These are phyloP conservation scores for Plasmodium cynomolgi DNA, from an alignment of 169 alveolate species.

Conservation along the genomic window DNA sequence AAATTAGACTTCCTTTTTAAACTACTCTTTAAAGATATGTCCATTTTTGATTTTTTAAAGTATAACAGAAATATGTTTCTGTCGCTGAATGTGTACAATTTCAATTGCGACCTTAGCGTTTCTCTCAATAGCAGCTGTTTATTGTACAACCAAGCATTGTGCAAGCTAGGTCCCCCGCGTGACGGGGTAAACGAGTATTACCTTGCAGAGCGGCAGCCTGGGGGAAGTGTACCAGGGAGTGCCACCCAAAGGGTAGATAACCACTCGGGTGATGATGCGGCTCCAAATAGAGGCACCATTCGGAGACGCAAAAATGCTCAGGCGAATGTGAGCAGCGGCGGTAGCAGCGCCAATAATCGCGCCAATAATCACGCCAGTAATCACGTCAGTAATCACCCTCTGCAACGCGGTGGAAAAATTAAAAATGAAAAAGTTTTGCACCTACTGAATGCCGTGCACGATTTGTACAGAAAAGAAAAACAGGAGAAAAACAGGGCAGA, in stretches of 20 bases:
- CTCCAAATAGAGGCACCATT: not conserved
- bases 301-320: not conserved
- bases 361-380: not conserved
- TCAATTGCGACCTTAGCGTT: conserved; percentile 45
- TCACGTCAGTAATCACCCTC: not conserved
- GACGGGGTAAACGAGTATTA: not conserved
- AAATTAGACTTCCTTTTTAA: conserved; percentile 43
- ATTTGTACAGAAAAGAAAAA: conserved; percentile 19
- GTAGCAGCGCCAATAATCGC: not conserved
- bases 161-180: not conserved
- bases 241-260: not conserved
- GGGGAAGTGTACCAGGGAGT: not conserved
- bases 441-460: not conserved
- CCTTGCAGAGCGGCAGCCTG: not conserved
- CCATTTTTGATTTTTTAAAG: conserved; percentile 33
- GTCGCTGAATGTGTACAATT: conserved; percentile 34
- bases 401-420: not conserved
- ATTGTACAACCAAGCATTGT: conserved; percentile 12
- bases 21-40: conserved; percentile 3
- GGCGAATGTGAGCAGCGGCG: not conserved
- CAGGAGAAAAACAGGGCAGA: not conserved
- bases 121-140: conserved; percentile 24
- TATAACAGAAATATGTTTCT: conserved; percentile 31
- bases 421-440: not conserved
- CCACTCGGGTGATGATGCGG: not conserved